Conservation (phyloP, 2,329 filamentous ascomycete genomes). For the Graphium sp. region DNA sequence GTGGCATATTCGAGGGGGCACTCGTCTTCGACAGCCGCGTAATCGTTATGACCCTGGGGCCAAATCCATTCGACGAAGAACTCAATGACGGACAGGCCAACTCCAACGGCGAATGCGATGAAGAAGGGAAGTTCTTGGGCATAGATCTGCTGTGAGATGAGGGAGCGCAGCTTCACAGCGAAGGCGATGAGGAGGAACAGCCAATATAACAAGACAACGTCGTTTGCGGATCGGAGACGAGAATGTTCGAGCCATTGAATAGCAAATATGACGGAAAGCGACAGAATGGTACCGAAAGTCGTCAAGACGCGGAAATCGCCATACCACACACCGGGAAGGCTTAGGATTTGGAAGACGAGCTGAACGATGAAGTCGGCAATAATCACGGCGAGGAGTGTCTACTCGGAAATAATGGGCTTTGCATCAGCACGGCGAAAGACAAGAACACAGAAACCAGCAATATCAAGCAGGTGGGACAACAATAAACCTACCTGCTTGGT, state of each 20-base stretch:
- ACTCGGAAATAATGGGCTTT: constrained; percentile 2
- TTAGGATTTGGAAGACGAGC: constrained; percentile 58
- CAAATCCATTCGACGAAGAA: constrained; percentile 76
- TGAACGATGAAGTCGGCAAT: constrained; percentile 54
- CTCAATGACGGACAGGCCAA: constrained; percentile 52
- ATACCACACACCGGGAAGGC: constrained; percentile 52
- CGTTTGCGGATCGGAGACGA: constrained; percentile 70
- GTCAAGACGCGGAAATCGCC: constrained; percentile 80
- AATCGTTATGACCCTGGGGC: constrained; percentile 47
- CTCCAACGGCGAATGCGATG: constrained; percentile 52
- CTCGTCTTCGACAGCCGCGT: constrained; percentile 40
- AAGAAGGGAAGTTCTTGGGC: constrained; percentile 55
- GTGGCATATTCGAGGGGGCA: constrained; percentile 80
- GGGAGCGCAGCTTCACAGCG: constrained; percentile 69
- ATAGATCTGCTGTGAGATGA: constrained; percentile 64
- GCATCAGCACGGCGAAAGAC: neutral
- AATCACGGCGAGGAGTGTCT: constrained; percentile 48
- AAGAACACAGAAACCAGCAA: neutral
- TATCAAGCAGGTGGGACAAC: constrained; percentile 2
- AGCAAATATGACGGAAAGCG: constrained; percentile 56
- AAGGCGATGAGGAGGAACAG: constrained; percentile 66
- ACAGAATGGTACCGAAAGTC: constrained; percentile 52
- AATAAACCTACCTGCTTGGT: constrained; percentile 58
- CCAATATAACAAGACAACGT: constrained; percentile 85
- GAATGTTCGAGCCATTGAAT: constrained; percentile 81